Evolutionary conservation across 2,329 filamentous ascomycete species (phyloP), one percentile per base, ranked within the genome.

Genomic region (Fusarium torulosum): DNA sequence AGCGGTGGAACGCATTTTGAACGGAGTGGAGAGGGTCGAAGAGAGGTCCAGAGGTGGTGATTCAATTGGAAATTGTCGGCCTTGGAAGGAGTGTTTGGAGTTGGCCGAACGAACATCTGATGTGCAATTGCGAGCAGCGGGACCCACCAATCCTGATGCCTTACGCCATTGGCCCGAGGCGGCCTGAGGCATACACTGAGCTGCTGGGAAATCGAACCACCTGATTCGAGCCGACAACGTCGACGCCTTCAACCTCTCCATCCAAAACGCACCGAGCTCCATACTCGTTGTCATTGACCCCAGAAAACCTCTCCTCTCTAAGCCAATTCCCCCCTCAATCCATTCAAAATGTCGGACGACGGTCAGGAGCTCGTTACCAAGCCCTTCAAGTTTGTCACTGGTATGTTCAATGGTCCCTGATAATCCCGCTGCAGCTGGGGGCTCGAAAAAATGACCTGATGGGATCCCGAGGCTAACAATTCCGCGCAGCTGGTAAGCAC

Each of bases 381-480:
- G 90, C 96, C 96, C 83, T 99, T 99, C 91, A 99, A 99, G 92
- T 98, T 98, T 86, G 96, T 98, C 79, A 98, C 95, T 85, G 95
- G 94, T 97, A 88, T 82, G 93, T 81, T 29, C 45, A 64, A 64
- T 59, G 40, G 46, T 45, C 41, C 55, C 61, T 60, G 71, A 77
- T 78, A 77, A 77, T 77, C 75, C 77, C 77, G 77, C 76, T 75
- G 66, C 75, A 72, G 64, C 50, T 59, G 50, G 50, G 37, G 58
- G 47, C 37, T 70, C 67, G 52, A 67, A 75, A 71, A 76, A 77
- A 77, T 77, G 75, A 75, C 73, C 74, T 76, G 75, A 78, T 76
- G 59, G 61, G 72, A 70, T 70, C 71, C 76, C 77, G 77, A 79
- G 76, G 78, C 80, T 83, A 82, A 83, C 77, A 73, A 66, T 74